phyloP scores from a whole-genome alignment of 495 filamentous ascomycete genomes.

The Schizothecium vesticola region DNA sequence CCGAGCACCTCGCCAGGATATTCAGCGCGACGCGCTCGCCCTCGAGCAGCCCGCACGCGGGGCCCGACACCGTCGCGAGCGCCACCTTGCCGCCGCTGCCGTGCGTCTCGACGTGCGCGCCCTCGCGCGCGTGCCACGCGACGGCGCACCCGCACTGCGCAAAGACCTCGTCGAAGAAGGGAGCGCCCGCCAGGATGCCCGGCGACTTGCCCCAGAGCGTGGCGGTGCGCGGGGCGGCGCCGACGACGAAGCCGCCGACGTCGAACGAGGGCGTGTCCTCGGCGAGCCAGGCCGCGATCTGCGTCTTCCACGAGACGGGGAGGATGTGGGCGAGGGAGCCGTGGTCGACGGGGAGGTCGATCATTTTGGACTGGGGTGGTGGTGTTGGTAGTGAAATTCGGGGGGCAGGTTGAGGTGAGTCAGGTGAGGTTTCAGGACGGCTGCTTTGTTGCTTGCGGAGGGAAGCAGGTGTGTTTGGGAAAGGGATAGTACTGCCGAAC shows the following conservation, averaged over 20 bases:
- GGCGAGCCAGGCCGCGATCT: constrained; percentile 78
- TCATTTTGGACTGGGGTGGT: constrained; percentile 19
- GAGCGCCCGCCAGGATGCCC: constrained; percentile 84
- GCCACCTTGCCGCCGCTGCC: constrained; percentile 39
- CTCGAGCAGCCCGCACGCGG: constrained; percentile 77
- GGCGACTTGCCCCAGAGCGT: constrained; percentile 82
- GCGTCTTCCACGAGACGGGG: constrained; percentile 73
- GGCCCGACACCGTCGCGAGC: constrained; percentile 81
- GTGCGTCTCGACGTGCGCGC: constrained; percentile 50
- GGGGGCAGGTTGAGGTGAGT: neutral
- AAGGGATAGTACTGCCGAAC: neutral
- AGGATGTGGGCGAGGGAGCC: constrained; percentile 78
- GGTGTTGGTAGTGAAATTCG: neutral
- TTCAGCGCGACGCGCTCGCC: constrained; percentile 93
- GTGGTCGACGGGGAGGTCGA: constrained; percentile 49
- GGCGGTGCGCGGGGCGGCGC: constrained; percentile 68
- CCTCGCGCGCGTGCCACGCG: constrained; percentile 81
- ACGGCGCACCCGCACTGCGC: constrained; percentile 81
- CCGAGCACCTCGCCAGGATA: constrained; percentile 84
- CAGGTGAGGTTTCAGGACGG: neutral
- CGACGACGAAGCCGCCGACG: constrained; percentile 95
- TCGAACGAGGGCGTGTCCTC: constrained; percentile 96
- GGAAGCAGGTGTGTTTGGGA: neutral
- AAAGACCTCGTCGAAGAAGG: constrained; percentile 95
- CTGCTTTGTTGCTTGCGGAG: neutral